Evolutionary conservation across 2,329 filamentous ascomycete species (phyloP).

Genomic region (Ophiostoma sp.): DNA sequence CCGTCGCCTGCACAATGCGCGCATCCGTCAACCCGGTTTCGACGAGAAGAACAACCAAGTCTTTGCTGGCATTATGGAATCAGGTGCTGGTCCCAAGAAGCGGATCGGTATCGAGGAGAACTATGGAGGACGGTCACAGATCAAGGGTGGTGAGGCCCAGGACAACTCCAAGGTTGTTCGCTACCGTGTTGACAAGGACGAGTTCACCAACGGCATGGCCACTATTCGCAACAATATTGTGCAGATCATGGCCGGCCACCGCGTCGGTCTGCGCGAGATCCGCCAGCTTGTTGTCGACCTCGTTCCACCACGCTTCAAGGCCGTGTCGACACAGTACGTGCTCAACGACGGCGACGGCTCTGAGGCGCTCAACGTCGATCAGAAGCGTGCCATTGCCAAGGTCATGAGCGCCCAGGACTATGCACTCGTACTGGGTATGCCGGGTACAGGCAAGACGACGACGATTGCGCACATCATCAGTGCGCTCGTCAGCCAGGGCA

Average conservation of each 20-base stretch:
- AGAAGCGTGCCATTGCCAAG: constrained; percentile 82
- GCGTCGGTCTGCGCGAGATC: constrained; percentile 69
- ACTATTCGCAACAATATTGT: constrained; percentile 91
- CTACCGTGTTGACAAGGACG: constrained; percentile 93
- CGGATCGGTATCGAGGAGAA: constrained; percentile 6
- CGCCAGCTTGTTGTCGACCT: constrained; percentile 80
- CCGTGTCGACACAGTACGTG: constrained; percentile 61
- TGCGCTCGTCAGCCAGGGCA: constrained; percentile 81
- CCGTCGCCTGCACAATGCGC: constrained; percentile 81
- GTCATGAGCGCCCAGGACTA: constrained; percentile 96
- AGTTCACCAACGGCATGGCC: constrained; percentile 98
- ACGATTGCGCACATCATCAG: constrained; percentile 97
- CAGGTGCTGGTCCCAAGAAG: background rate
- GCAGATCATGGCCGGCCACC: constrained; percentile 81
- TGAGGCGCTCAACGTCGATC: constrained; percentile 79
- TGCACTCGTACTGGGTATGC: constrained; percentile 96
- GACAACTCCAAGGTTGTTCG: constrained; percentile 51
- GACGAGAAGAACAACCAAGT: constrained; percentile 75
- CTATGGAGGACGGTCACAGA: background rate
- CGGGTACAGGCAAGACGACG: constrained; percentile 95
- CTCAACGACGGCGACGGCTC: constrained; percentile 52
- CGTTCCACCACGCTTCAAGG: constrained; percentile 70
- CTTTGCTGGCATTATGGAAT: constrained; percentile 90
- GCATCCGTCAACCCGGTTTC: constrained; percentile 74
- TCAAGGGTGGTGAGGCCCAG: no score